Evolutionary conservation across 2,329 filamentous ascomycete genomes (phyloP), one percentile per base, ranked within the genome.

Genomic region (Ophiocordyceps sinensis): DNA sequence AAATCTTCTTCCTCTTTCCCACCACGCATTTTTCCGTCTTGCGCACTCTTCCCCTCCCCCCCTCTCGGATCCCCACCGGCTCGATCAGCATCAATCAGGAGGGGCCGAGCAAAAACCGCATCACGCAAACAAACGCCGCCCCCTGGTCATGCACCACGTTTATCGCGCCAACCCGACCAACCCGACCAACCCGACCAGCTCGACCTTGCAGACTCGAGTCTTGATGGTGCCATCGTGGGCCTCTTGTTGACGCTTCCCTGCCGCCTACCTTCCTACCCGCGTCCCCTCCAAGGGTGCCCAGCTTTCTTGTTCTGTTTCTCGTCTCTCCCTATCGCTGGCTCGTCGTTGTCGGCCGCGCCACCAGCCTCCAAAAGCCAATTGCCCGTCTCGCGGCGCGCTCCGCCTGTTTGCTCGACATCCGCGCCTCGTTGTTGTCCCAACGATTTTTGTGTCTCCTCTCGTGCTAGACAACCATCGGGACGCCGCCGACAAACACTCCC

Each of bases 371-470:
- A 21, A 32, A n/a, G 23, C 36, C 40, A 42, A 42, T 42, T 30
- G 40, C 36, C 37, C 36, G 40, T 35, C 29, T 34, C 14, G 36
- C 30, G 21, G 21, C 30, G 19, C 19, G 3, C 19, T 19, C 30
- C 30, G 36, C 28, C 40, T 42, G 40, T 42, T 42, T 42, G 40
- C 36, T 42, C 40, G 40, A 35, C 36, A 34, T 31, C 17, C 23
- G 36, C 30, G 28, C 29, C 31, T 23, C 19, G 34, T 37, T 21
- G 34, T 37, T 21, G 26, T 34, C 9, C 14, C 19, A 17, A 37
- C 34, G 14, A 19, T 17, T 28, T 26, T 4, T 30, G 34, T 37
- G 36, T 31, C 28, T 19, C 36, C 23, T 21, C 31, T 11, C 31
- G 23, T n/a, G 37, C 13, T 26, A 9, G 15, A 35, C 32, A 10